A percentile compares a stretch with the other conserved stretches of the same genome.
Conservation (phyloP, 1,284 basidiomycete species). For the Xerocomus minutiporus region DNA sequence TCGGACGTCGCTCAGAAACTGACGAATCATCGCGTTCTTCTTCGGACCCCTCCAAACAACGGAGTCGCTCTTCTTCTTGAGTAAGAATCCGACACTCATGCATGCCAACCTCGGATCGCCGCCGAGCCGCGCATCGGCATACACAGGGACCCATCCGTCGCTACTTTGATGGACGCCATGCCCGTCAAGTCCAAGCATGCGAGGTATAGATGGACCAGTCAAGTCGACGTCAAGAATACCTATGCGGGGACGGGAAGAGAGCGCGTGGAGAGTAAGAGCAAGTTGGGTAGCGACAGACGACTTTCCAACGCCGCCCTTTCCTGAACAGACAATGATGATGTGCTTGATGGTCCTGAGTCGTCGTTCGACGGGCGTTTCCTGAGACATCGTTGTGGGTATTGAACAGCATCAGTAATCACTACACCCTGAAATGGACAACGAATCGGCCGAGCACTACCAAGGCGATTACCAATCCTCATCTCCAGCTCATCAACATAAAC, state of each 20-base stretch:
- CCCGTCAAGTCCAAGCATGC: conserved; percentile 93
- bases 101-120: conserved; percentile 70
- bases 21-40: conserved; percentile 99
- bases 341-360: conserved; percentile 75
- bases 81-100: conserved; percentile 96
- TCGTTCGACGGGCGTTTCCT: conserved; percentile 53
- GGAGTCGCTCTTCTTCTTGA: conserved; percentile 86
- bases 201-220: conserved; percentile 94
- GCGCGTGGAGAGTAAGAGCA: conserved; percentile 79
- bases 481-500: neutral
- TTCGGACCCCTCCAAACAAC: conserved; percentile 99
- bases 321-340: conserved; percentile 90
- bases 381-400: conserved; percentile 27
- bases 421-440: neutral
- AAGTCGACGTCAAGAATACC: conserved; percentile 96
- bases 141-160: conserved; percentile 98
- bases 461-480: neutral
- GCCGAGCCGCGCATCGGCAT: conserved; percentile 63
- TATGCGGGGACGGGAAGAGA: conserved; percentile 63
- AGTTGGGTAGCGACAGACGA: conserved; percentile 93
- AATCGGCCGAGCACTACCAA: neutral
- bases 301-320: conserved; percentile 98
- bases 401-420: neutral
- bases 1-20: conserved; percentile 92
- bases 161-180: conserved; percentile 87